Evolutionary conservation across 352 stramenopile species (phyloP), one percentile per base, ranked within the genome.

Genomic region (Globisporangium nunn): DNA sequence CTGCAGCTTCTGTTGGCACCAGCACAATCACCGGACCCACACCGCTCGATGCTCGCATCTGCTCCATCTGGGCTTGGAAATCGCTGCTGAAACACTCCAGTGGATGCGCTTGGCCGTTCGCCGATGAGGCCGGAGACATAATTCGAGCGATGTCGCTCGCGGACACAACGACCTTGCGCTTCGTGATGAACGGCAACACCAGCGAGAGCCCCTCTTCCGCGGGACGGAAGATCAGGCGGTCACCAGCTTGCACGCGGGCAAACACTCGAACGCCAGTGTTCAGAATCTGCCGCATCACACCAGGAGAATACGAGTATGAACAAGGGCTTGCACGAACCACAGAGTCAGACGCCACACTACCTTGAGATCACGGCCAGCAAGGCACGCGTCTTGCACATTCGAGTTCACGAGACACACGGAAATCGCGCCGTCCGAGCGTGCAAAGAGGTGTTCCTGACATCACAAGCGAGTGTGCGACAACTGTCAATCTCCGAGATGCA

Each of bases 201-300:
- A 84, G 47, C 0, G 58, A 66, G 28, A 97, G 67, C 4, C 85
- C 89, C 54, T 96, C 89, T 50, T 94, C 81, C 10, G 80, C 84
- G 1, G 88, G 69, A 4, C 89, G 81, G 53, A 93, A 96, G 48
- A 86, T 61, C 28, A 78, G 67, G 6, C 67, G 70, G 3, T 73
- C 63, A 8, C 68, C 67, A 15, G 69, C 56, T 35, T 75, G 72
- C 10, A 85, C 77, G 50, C 85, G 85, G 54, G 87, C 78, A 64
- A 97, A 96, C 39, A 93, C 81, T 15, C 86, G 81, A n/a, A 96
- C 61, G 2, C 89, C 89, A 30, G 86, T 94, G 65, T 96, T 89
- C 18, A 97, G 64, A 35, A 97, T 78, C 66, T 86, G 44, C 15
- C 40, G n/a, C 6, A 5, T 2, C 17, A 48, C 1, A 37, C 6